Evolutionary conservation across 352 stramenopile species (phyloP), one percentile per base, ranked within the genome.

Genomic region (Globisporangium emineosum): DNA sequence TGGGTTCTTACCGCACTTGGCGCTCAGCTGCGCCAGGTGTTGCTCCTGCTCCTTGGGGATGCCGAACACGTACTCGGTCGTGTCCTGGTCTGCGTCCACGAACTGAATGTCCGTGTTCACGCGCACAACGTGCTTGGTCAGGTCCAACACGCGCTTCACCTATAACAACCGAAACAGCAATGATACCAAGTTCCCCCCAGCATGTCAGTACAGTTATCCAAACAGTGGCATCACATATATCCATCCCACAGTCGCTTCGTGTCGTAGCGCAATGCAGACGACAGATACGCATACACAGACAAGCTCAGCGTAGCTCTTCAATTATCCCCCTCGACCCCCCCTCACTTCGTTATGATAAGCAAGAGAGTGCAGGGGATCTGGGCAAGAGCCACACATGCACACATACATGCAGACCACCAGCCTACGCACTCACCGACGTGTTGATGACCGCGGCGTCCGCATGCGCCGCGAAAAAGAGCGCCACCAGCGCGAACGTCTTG

Each of bases 91-190:
- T n/a, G 70, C 70, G 50, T 96, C 81, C 21, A 73, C 72, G 61
- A 96, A 93, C 60, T 82, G 67, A 50, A 93, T 84, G 68, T 96
- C 87, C 2, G 73, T 80, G 55, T 86, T 68, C 57, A 89, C 76
- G 49, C 82, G 82, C 71, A 93, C 87, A 50, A 96, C 81, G 71
- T 94, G 87, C 67, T 83, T 81, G 30, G 83, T 96, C 57, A 96
- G 64, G 65, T 96, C 85, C 30, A 93, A 67, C 49, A 77, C 78
- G 64, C 87, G 87, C 70, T 96, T 91, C 33, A 85, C 73, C 84
- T 91, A 56, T 23, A 60, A 4, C 7, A 42, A 23, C 35, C 49
- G 6, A 23, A 51, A 25, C 4, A 40, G 2, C 29, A 62, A 40
- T 30, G 2, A 49, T 13, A 57, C 1, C 43, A 64, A 54, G 30